These are phyloP conservation scores for Hypoxylon rickii DNA, from an alignment of 495 filamentous ascomycete genomes.

Conservation along the genomic window DNA sequence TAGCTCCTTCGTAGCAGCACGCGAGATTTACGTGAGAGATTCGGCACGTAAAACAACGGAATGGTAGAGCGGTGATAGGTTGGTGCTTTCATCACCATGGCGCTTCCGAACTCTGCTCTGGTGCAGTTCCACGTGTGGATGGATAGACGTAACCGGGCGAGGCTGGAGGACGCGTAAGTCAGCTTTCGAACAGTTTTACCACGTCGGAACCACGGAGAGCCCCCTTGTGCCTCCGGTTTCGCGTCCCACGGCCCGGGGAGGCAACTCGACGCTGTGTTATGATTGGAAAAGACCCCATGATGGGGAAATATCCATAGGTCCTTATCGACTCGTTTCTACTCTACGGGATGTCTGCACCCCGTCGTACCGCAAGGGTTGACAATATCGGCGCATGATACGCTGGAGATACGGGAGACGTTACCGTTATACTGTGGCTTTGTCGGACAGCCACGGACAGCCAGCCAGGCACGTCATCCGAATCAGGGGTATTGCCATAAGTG, in stretches of 20 bases:
- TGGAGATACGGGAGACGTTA: constrained; percentile 1
- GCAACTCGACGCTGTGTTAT: neutral
- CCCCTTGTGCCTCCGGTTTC: neutral
- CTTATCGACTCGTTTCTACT: neutral
- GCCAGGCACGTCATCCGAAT: constrained; percentile 11
- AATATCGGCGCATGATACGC: neutral
- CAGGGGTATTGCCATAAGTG: neutral
- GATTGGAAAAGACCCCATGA: neutral
- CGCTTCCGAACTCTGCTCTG: neutral
- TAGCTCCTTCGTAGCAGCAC: constrained; percentile 3
- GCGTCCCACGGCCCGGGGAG: constrained; percentile 1
- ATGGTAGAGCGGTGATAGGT: constrained; percentile 3
- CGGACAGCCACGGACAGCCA: neutral
- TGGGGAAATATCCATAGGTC: neutral
- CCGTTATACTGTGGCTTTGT: constrained; percentile 2
- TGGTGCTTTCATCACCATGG: neutral
- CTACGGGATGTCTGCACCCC: constrained; percentile 7
- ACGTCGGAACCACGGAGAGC: constrained; percentile 11
- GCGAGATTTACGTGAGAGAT: neutral
- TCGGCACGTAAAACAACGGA: neutral
- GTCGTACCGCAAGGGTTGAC: constrained; percentile 10
- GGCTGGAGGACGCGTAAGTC: constrained; percentile 21
- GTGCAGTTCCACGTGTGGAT: constrained; percentile 16
- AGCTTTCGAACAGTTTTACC: constrained; percentile 1
- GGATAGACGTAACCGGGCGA: neutral